Evolutionary conservation across 148 eudicot genomes (phyloP).

Genomic region (Beta vulgaris): DNA sequence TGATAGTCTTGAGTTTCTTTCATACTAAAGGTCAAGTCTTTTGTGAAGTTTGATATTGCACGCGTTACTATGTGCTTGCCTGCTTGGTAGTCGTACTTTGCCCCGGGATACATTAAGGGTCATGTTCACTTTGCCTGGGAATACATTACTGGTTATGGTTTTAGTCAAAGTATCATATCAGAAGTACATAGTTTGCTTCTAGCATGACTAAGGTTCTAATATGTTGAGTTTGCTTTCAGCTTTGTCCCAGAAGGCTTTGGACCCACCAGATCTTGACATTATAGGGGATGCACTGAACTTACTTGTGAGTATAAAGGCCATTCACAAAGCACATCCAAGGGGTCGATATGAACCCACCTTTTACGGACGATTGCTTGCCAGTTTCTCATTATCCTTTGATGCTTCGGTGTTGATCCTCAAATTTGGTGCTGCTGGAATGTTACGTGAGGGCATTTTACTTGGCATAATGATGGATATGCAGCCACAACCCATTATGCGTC

Average conservation of each 20-base stretch:
- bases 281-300: slow-evolving; percentile 70
- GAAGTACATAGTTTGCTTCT: slow-evolving; percentile 1
- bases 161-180: not conserved
- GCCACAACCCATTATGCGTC: slow-evolving; percentile 81
- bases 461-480: slow-evolving; percentile 87
- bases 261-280: slow-evolving; percentile 68
- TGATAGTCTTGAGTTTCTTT: not conserved
- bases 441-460: slow-evolving; percentile 85
- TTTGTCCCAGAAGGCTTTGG: slow-evolving; percentile 79
- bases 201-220: slow-evolving; percentile 7
- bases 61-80: too few species aligned
- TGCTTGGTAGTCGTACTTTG: not conserved
- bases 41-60: too few species aligned
- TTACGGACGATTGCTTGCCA: slow-evolving; percentile 73
- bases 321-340: slow-evolving; percentile 60
- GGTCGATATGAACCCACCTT: slow-evolving; percentile 89
- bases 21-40: not conserved
- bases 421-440: slow-evolving; percentile 72
- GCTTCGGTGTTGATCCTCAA: slow-evolving; percentile 77
- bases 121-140: too few species aligned
- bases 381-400: slow-evolving; percentile 82
- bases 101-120: not conserved
- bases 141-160: not conserved
- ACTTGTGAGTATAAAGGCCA: slow-evolving; percentile 56
- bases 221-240: slow-evolving; percentile 33